phyloP scores from a whole-genome alignment of 192 early-diverging fungal species.

The Backusella tarrabulga region DNA sequence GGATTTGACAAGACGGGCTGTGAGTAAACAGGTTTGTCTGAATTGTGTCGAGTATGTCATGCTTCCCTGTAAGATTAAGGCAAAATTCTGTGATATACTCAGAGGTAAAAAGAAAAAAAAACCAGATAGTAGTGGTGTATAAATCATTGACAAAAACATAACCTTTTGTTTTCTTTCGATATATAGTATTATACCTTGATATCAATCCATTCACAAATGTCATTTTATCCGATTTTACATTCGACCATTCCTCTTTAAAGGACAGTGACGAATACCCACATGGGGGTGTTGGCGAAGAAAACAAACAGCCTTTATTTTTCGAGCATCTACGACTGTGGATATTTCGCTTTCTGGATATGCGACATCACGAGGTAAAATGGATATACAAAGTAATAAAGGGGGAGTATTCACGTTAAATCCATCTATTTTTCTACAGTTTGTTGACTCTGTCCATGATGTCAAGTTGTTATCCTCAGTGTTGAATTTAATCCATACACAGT shows the following conservation, averaged over 20 bases:
- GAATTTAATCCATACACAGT: constrained; percentile 11
- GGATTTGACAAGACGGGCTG: background rate
- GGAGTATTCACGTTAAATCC: too few relatives aligned
- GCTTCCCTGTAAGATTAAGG: constrained; percentile 16
- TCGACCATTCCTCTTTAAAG: constrained; percentile 4
- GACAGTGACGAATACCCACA: constrained; percentile 10
- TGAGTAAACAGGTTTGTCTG: constrained; percentile 16
- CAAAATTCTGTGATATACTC: constrained; percentile 21
- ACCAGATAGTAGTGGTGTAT: background rate
- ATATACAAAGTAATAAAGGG: background rate
- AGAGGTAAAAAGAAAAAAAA: constrained; percentile 8
- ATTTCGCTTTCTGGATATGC: constrained; percentile 19
- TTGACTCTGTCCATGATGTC: background rate
- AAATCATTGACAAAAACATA: background rate
- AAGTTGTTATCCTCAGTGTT: constrained; percentile 17
- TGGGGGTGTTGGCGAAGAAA: constrained; percentile 10
- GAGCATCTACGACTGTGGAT: constrained; percentile 22
- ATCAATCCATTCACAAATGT: constrained; percentile 19
- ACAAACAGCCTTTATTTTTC: constrained; percentile 8
- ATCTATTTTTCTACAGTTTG: background rate
- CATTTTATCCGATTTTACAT: constrained; percentile 23
- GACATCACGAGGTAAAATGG: constrained; percentile 12
- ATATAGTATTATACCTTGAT: constrained; percentile 15
- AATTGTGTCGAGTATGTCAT: constrained; percentile 13
- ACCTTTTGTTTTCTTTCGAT: background rate